Evolutionary conservation across 805 yeast species (phyloP), one percentile per base, ranked within the genome.

Genomic region (Kazachstania taianensis): DNA sequence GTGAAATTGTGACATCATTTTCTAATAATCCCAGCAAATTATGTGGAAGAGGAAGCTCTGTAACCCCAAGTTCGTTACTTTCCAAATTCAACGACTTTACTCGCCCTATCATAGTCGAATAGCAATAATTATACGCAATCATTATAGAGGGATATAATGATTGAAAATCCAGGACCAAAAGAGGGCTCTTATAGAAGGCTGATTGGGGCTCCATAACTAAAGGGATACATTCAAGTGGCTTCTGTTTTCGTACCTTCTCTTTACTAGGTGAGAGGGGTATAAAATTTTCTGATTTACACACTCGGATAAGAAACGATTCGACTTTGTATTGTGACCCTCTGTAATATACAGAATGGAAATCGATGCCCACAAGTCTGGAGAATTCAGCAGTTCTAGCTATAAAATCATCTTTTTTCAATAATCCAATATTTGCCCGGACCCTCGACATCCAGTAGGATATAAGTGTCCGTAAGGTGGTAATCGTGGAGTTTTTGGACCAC

Each of bases 321-420:
- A 92, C 96, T 52, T 84, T 87, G 53, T 69, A 92, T 52, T 92
- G 98, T 0, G 97, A 89, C 0, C 98, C 98, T 40, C 98, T 58
- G 35, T 83, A 81, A 41, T 81, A 74, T 7, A 86, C 84, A 3
- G 96, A 84, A 51, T 77, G 71, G 53, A 86, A 92, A 48, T 92
- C 97, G 19, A 92, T 74, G 0, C 98, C 98, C 16, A 86, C 69
- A 22, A 92, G 56, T 32, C 95, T 65, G 0, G 96, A 83, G 55
- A 83, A 82, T 46, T 87, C 97, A 10, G 80, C 72, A 15, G 81
- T 82, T 45, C 78, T 68, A 9, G 76, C 66, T 2, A 89, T 65
- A 4, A 82, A 48, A 46, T 86, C 95, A 37, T 73, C 77, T 16
- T 70, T 65, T 4, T 67, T 69, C 5, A 84, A 52, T 2, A 85